These are phyloP conservation scores for Chaetomium fimeti DNA, from an alignment of 495 filamentous ascomycete species.

Conservation along the genomic window DNA sequence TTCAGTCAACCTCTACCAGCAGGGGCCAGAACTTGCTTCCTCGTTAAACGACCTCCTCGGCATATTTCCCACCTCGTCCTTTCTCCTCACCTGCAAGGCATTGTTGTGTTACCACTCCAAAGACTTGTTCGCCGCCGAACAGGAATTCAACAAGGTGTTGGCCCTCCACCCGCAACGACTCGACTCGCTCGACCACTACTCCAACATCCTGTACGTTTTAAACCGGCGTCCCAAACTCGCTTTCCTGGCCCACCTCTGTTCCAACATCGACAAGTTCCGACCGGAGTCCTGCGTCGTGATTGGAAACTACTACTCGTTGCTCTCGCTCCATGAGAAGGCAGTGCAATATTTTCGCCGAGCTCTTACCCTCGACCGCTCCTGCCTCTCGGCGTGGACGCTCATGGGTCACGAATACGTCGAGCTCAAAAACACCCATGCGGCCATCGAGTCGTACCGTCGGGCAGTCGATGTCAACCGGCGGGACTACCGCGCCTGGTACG, in stretches of 20 bases:
- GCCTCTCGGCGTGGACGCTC: slow-evolving; percentile 92
- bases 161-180: slow-evolving; percentile 80
- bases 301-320: slow-evolving; percentile 93
- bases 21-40: slow-evolving; percentile 66
- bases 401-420: slow-evolving; percentile 99
- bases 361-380: slow-evolving; percentile 87
- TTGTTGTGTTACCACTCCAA: slow-evolving; percentile 91
- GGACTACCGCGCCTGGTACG: slow-evolving; percentile 98
- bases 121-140: slow-evolving; percentile 81
- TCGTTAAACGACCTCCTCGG: slow-evolving; percentile 70
- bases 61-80: slow-evolving; percentile 83
- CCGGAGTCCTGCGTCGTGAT: slow-evolving; percentile 97
- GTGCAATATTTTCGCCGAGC: slow-evolving; percentile 97
- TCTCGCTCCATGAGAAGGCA: slow-evolving; percentile 95
- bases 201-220: slow-evolving; percentile 95
- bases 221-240: slow-evolving; percentile 80
- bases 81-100: slow-evolving; percentile 85
- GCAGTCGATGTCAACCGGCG: slow-evolving; percentile 95
- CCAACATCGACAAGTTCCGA: slow-evolving; percentile 88
- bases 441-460: slow-evolving; percentile 93
- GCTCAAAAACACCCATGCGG: slow-evolving; percentile 98
- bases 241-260: slow-evolving; percentile 86
- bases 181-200: slow-evolving; percentile 90
- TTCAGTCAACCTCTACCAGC: slow-evolving; percentile 87
- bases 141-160: slow-evolving; percentile 79